Conservation (phyloP, 208 protist genomes). For the Blastocrithidia nonstop region DNA sequence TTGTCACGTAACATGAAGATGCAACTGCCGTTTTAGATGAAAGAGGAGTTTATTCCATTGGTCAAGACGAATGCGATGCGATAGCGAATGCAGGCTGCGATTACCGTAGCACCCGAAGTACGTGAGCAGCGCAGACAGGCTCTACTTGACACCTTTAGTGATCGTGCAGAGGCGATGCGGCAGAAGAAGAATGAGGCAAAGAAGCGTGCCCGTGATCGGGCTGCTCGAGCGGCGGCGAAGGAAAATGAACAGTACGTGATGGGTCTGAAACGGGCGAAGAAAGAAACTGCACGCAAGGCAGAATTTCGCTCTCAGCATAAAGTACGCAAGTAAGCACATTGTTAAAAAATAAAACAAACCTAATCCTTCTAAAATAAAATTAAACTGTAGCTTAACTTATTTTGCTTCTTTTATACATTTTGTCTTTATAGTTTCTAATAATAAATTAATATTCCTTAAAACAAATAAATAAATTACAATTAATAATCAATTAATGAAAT, state of each 20-base stretch:
- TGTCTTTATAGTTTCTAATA: too few relatives aligned
- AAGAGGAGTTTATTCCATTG: slow-evolving; percentile 83
- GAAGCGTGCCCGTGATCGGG: slow-evolving; percentile 45
- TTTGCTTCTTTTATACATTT: too few relatives aligned
- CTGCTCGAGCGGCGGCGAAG: slow-evolving; percentile 25
- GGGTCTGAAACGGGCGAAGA: slow-evolving; percentile 85
- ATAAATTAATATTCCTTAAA: slow-evolving; percentile 1
- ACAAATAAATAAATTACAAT: slow-evolving; percentile 7
- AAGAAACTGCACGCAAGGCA: slow-evolving; percentile 69
- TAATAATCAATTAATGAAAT: too few relatives aligned
- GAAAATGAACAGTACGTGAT: slow-evolving; percentile 64
- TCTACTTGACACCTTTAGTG: slow-evolving; percentile 53
- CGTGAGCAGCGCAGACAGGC: slow-evolving; percentile 71
- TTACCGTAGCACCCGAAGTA: slow-evolving; percentile 54
- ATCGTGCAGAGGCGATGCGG: slow-evolving; percentile 55
- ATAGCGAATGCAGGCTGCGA: slow-evolving; percentile 55
- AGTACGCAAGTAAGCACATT: slow-evolving; percentile 28
- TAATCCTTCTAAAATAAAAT: not conserved
- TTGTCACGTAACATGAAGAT: slow-evolving; percentile 70
- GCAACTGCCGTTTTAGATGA: slow-evolving; percentile 80
- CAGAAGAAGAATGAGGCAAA: slow-evolving; percentile 60
- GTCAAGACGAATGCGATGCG: slow-evolving; percentile 30
- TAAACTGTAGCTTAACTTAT: too few relatives aligned
- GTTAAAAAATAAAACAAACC: not conserved
- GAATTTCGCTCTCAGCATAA: slow-evolving; percentile 87